These are phyloP conservation scores for Inga oerstediana DNA, from an alignment of 306 rosid species.

Conservation along the genomic window DNA sequence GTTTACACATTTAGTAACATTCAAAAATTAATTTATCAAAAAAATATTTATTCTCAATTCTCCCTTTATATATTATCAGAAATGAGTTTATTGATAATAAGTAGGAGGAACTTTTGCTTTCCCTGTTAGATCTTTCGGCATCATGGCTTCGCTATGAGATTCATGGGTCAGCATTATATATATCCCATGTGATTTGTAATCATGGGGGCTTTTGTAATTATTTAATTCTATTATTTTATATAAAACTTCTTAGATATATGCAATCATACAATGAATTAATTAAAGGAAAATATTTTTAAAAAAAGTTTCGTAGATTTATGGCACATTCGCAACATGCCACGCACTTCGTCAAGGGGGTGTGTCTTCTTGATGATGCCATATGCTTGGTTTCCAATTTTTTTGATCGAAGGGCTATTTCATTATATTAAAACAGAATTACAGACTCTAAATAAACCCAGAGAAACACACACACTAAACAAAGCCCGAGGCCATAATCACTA, in stretches of 20 bases:
- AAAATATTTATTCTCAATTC: too few species aligned
- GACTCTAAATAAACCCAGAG: too few species aligned
- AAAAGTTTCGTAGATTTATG: neutral
- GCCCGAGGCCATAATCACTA: too few species aligned
- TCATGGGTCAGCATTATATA: neutral
- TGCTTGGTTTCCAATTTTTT: neutral
- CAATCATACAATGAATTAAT: neutral
- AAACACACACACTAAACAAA: too few species aligned
- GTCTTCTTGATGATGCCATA: neutral
- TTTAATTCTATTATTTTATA: neutral
- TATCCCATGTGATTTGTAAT: neutral
- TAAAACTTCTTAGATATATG: neutral
- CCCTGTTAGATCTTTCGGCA: neutral
- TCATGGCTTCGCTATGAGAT: neutral
- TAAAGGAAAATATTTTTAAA: neutral
- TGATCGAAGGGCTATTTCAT: too few species aligned
- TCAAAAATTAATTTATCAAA: too few species aligned
- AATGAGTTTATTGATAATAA: too few species aligned
- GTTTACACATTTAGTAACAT: too few species aligned
- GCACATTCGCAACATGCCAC: neutral
- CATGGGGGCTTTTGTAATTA: neutral
- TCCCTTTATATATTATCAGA: too few species aligned
- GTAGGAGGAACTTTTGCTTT: too few species aligned
- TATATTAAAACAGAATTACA: too few species aligned
- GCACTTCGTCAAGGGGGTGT: neutral